Percentiles rank a stretch among this genome's conserved stretches.
Conservation (phyloP, 2,329 filamentous ascomycete genomes). For the Fusarium pilosicola region DNA sequence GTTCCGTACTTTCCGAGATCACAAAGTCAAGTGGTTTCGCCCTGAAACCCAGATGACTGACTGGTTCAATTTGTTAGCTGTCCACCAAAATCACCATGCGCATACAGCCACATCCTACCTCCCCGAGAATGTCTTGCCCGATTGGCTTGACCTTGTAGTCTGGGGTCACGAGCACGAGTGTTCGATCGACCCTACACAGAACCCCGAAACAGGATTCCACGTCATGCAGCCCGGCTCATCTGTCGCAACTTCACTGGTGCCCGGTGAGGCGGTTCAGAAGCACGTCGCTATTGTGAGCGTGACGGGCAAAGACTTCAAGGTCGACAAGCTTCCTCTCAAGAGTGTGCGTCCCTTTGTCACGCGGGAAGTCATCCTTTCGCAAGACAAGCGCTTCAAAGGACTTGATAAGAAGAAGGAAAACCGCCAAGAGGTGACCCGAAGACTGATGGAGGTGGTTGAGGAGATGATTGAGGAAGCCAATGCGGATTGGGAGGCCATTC, state of each 20-base stretch:
- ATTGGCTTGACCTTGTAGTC: constrained; percentile 89
- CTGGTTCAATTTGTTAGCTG: constrained; percentile 95
- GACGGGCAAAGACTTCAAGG: constrained; percentile 82
- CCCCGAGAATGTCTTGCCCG: constrained; percentile 90
- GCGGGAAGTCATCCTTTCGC: constrained; percentile 79
- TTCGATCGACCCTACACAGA: constrained; percentile 82
- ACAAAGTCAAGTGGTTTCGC: constrained; percentile 92
- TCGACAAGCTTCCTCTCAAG: constrained; percentile 84
- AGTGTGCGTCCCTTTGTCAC: constrained; percentile 92
- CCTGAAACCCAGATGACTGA: constrained; percentile 82
- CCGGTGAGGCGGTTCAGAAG: constrained; percentile 90
- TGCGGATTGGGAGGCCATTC: constrained; percentile 81
- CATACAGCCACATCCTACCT: constrained; percentile 94
- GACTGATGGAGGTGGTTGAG: constrained; percentile 81
- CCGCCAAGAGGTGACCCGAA: constrained; percentile 79
- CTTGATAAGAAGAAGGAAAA: constrained; percentile 87
- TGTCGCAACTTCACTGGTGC: constrained; percentile 89
- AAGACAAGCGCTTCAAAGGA: constrained; percentile 79
- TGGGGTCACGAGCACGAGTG: constrained; percentile 99
- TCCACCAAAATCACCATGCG: constrained; percentile 96
- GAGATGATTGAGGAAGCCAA: constrained; percentile 89
- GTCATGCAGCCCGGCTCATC: constrained; percentile 99
- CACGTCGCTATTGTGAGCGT: constrained; percentile 88
- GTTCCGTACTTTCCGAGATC: constrained; percentile 91
- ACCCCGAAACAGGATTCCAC: constrained; percentile 88